These are phyloP conservation scores for Fusarium kyushuense DNA, from an alignment of 2,329 filamentous ascomycete species.

Conservation along the genomic window DNA sequence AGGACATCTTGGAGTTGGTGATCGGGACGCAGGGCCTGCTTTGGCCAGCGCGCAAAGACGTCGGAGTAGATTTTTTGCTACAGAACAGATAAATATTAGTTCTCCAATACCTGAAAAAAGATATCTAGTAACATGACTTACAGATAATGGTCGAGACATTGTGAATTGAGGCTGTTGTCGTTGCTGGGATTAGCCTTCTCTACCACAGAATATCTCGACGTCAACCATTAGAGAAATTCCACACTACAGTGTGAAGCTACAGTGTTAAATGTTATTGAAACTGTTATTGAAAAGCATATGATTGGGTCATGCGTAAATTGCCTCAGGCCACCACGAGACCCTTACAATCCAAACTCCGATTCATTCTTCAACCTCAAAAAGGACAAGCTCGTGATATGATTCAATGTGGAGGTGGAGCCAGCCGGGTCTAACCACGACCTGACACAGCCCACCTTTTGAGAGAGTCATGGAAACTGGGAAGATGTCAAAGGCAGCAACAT, in stretches of 20 bases:
- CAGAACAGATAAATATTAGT: background rate
- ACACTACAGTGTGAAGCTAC: conserved; percentile 29
- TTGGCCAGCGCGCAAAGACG: conserved; percentile 68
- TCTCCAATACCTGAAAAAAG: background rate
- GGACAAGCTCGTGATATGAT: conserved; percentile 33
- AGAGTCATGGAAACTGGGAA: conserved; percentile 12
- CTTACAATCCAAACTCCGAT: conserved; percentile 36
- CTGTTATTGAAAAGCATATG: conserved; percentile 24
- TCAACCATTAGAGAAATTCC: conserved; percentile 48
- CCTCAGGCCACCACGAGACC: conserved; percentile 40
- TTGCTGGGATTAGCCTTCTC: conserved; percentile 15
- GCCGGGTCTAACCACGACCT: conserved; percentile 10
- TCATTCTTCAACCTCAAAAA: conserved; percentile 21
- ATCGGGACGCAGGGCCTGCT: conserved; percentile 71
- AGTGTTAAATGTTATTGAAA: background rate
- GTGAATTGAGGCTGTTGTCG: conserved; percentile 34
- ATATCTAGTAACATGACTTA: conserved; percentile 30
- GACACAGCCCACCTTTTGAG: conserved; percentile 36
- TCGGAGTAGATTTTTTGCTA: conserved; percentile 56
- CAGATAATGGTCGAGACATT: conserved; percentile 53
- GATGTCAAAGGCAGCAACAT: background rate
- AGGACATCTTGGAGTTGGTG: conserved; percentile 71
- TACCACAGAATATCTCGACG: conserved; percentile 37
- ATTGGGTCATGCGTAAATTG: conserved; percentile 37
- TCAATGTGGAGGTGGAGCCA: conserved; percentile 39